Base-by-base conservation (phyloP, 495 filamentous ascomycete species). In the Astrothelium macrocarpum region DNA sequence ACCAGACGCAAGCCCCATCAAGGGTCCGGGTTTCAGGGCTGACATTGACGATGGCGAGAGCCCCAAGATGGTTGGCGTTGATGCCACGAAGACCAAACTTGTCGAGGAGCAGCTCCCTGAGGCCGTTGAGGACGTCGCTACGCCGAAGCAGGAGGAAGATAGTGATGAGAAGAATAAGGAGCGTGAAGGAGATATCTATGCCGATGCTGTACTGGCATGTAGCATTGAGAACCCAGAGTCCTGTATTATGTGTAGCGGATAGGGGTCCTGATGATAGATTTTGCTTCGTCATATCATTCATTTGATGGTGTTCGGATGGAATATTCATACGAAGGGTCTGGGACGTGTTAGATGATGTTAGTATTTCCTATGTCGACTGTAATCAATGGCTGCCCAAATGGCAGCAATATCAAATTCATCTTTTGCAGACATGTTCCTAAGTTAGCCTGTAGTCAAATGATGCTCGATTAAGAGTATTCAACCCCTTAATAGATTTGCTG, bases 231-330 rank as follows among this genome's bases (percentile, higher is more conserved):
- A 96, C 80, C 87, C 85, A 70, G 91, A 96, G 74, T 81, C 82
- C 25, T 96, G 91, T 75, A 67, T 92, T 0, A 95, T 95, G 91
- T 96, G 91, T 84, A 90, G 88, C 78, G 90, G 89, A 71, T 90
- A 77, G 67, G 25, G 25, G 29, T 12, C 1, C 59, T 25, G 14
- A 2, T 28, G 34, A 12, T 4, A 16, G 36, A 4, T 23, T 16
- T 4, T 2, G 7, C 25, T 56, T n/a, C n/a, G 9, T 29, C 20
- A 29, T 29, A 29, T 56, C 49, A 56, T 20, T 56, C 49, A 56
- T 56, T 56, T 28, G 12, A n/a, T n/a, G 49, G 49, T 20, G 49
- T 56, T 29, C 12, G 9, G 49, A 29, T 26, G 49, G 49, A 16
- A 29, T 56, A 20, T 56, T 29, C 9, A 16, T 56, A 56, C 2